Evolutionary conservation across 1,139 yeast genomes (phyloP).

Genomic region (Hansenula lynferdii): DNA sequence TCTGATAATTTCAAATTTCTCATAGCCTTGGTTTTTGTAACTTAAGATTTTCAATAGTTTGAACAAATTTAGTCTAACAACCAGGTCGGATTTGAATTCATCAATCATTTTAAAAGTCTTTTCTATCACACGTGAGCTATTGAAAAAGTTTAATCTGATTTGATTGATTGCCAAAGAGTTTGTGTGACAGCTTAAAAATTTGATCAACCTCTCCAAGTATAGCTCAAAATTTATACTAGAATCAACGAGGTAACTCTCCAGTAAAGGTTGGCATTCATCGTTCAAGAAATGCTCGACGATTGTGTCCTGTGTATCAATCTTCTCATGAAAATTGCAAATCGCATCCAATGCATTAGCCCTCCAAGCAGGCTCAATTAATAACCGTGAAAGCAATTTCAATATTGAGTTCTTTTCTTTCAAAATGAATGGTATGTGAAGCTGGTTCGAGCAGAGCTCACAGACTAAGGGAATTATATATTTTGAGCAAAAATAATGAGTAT

Average conservation of each 20-base stretch:
- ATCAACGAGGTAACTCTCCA: slow-evolving; percentile 11
- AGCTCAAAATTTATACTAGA: slow-evolving; percentile 16
- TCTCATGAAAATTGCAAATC: slow-evolving; percentile 24
- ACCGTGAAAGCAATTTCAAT: slow-evolving; percentile 40
- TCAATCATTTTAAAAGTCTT: slow-evolving; percentile 9
- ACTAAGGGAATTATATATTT: slow-evolving; percentile 61
- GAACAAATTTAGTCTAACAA: slow-evolving; percentile 15
- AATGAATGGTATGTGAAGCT: slow-evolving; percentile 34
- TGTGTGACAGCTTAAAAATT: slow-evolving; percentile 8
- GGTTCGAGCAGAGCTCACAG: slow-evolving; percentile 55
- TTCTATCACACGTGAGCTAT: slow-evolving; percentile 7
- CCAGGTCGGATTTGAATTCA: slow-evolving; percentile 9
- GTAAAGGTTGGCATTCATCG: slow-evolving; percentile 10
- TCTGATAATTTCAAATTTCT: slow-evolving; percentile 9
- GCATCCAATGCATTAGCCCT: slow-evolving; percentile 66
- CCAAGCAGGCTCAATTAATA: slow-evolving; percentile 62
- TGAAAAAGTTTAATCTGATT: slow-evolving; percentile 15
- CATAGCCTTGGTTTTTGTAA: slow-evolving; percentile 7
- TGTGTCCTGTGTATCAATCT: slow-evolving; percentile 8
- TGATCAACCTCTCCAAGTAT: slow-evolving; percentile 15
- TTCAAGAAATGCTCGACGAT: slow-evolving; percentile 10
- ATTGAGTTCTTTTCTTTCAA: slow-evolving; percentile 36
- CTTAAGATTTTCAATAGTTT: slow-evolving; percentile 15
- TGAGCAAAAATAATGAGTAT: slow-evolving; percentile 45
- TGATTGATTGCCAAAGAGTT: slow-evolving; percentile 16